phyloP scores from a whole-genome alignment of 148 eudicot species.

The Rhododendron kiyosumense region DNA sequence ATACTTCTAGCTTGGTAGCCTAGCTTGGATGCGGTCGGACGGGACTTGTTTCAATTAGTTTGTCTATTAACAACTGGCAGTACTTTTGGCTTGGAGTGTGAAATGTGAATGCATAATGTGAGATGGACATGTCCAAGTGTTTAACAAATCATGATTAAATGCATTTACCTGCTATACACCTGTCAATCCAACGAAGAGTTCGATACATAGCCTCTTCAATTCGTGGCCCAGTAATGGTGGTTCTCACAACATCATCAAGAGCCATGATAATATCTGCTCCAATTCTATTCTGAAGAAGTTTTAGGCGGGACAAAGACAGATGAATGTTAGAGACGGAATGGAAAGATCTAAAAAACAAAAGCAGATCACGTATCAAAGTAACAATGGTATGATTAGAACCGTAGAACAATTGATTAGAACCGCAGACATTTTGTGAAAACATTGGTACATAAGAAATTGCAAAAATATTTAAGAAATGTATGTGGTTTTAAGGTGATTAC shows the following conservation, averaged over 20 bases:
- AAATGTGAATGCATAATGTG: background rate
- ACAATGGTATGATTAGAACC: background rate
- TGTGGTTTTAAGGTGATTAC: background rate
- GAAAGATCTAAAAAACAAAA: background rate
- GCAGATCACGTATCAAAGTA: background rate
- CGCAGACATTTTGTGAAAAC: background rate
- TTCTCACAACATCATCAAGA: slow-evolving; percentile 85
- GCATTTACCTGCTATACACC: slow-evolving; percentile 70
- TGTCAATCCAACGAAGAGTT: slow-evolving; percentile 93
- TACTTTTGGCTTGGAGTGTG: background rate
- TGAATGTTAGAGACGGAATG: background rate
- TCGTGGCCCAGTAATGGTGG: slow-evolving; percentile 83
- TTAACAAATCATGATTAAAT: background rate
- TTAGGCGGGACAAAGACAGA: slow-evolving; percentile 6
- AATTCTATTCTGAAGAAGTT: background rate
- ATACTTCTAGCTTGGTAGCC: background rate
- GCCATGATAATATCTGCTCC: slow-evolving; percentile 65
- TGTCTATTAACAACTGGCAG: background rate
- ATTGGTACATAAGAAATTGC: background rate
- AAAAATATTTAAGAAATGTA: background rate
- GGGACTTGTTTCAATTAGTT: background rate
- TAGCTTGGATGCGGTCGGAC: background rate
- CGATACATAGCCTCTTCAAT: slow-evolving; percentile 95
- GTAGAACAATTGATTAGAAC: background rate
- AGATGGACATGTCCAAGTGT: background rate